Percentiles rank a stretch among this genome's conserved stretches.
phyloP scores from a whole-genome alignment of 345 rosid species.

The Streptanthus diversifolius region DNA sequence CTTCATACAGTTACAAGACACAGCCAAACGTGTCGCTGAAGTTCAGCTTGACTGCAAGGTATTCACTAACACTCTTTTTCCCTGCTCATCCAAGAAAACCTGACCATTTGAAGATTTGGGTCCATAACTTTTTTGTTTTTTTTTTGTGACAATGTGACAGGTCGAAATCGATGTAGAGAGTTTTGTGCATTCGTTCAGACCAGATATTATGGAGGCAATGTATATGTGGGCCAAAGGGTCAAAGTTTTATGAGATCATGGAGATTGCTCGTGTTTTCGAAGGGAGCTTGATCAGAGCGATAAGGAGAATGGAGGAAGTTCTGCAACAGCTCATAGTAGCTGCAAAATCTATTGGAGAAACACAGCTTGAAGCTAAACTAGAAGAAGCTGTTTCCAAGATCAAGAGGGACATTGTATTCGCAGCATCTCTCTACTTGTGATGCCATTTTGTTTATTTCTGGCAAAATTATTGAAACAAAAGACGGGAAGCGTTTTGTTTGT shows the following conservation, averaged over 20 bases:
- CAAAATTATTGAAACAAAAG: neutral
- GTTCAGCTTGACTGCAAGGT: constrained; percentile 97
- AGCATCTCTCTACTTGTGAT: constrained; percentile 81
- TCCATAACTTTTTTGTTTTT: constrained; percentile 5
- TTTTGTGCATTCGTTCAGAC: constrained; percentile 80
- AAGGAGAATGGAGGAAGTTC: constrained; percentile 93
- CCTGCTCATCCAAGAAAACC: neutral
- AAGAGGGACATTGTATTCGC: constrained; percentile 98
- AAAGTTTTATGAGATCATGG: constrained; percentile 91
- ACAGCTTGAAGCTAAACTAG: constrained; percentile 72
- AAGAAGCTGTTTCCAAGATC: constrained; percentile 83
- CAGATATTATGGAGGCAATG: constrained; percentile 95
- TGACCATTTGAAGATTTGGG: neutral
- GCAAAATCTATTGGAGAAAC: constrained; percentile 90
- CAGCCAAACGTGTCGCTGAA: constrained; percentile 82
- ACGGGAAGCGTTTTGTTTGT: constrained; percentile 3
- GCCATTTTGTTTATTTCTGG: constrained; percentile 3
- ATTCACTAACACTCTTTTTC: constrained; percentile 1
- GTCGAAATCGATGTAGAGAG: constrained; percentile 81
- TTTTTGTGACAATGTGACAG: constrained; percentile 34
- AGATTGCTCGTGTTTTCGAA: constrained; percentile 87
- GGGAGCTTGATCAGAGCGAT: constrained; percentile 98
- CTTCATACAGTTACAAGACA: constrained; percentile 82
- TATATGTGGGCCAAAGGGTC: constrained; percentile 99
- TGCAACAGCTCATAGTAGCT: constrained; percentile 90